Evolutionary conservation across 2,329 filamentous ascomycete genomes (phyloP).

Genomic region (Coniochaeta pulveracea): DNA sequence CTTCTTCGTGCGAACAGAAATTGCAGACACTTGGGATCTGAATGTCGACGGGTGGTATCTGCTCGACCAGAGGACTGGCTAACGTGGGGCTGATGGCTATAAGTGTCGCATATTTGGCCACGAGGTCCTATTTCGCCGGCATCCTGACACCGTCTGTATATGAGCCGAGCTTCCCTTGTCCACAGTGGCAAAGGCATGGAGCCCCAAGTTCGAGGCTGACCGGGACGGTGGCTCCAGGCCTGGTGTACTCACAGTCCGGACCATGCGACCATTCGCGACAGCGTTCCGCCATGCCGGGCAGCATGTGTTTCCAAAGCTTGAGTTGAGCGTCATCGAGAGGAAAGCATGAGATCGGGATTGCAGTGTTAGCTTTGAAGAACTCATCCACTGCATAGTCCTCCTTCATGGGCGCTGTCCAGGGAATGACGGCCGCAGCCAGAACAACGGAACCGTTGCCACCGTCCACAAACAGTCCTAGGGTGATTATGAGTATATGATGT

Average conservation of each 20-base stretch:
- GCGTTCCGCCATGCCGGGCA: slow-evolving; percentile 33
- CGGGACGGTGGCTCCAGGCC: slow-evolving; percentile 22
- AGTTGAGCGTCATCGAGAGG: slow-evolving; percentile 44
- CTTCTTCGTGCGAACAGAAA: background rate
- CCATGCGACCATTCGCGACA: slow-evolving; percentile 35
- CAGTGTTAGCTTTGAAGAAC: slow-evolving; percentile 27
- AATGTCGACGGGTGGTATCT: slow-evolving; percentile 21
- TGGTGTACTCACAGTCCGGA: slow-evolving; percentile 29
- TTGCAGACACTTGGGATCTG: background rate
- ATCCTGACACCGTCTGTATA: slow-evolving; percentile 24
- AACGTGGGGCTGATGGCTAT: slow-evolving; percentile 46
- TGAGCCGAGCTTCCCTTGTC: slow-evolving; percentile 28
- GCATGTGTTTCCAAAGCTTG: slow-evolving; percentile 32
- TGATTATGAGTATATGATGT: slow-evolving; percentile 28
- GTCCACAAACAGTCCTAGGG: slow-evolving; percentile 32
- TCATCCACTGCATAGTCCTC: slow-evolving; percentile 20
- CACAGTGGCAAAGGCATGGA: slow-evolving; percentile 32
- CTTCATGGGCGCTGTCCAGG: slow-evolving; percentile 26
- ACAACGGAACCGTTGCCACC: slow-evolving; percentile 27
- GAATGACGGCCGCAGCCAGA: slow-evolving; percentile 34
- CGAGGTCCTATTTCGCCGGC: slow-evolving; percentile 28
- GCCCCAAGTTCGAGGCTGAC: slow-evolving; percentile 23
- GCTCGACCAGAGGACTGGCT: slow-evolving; percentile 29
- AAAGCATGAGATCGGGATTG: slow-evolving; percentile 22
- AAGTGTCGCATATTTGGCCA: slow-evolving; percentile 33